Evolutionary conservation across 2,329 filamentous ascomycete species (phyloP), one percentile per base, ranked within the genome.

Genomic region (Botrytis cinerea): DNA sequence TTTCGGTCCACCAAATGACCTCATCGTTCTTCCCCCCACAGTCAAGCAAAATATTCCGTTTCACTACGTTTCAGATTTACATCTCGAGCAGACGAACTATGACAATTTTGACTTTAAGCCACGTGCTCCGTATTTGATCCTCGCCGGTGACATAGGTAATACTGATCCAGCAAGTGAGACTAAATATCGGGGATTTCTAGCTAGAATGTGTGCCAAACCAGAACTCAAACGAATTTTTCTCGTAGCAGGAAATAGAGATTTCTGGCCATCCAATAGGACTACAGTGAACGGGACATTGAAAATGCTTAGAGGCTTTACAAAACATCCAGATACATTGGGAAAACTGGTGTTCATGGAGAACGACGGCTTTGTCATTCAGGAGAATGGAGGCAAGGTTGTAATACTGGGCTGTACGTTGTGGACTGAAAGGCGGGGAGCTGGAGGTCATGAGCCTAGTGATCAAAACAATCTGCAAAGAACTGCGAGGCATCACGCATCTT

Each of bases 11-110:
- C 61, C 25, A 43, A 63, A 40, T 25, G 16, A 40, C n/a, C 35
- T 62, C 38, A n/a, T n/a, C 38, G 61, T 63, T 22, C 64, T 48
- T 14, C 64, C 64, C 28, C 46, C 46, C 46, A 57, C 48, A 8
- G 14, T 28, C 10, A 18, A 43, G 28, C 66, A 51, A 12, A 68
- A 57, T 16, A 25, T 68, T 3, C 18, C 16, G 12, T 66, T 72
- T 40, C 70, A 72, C 28, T 72, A 72, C 20, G 14, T 67, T 16
- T 72, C 70, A 9, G 61, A 72, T 57, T 25, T 72, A 18, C 61
- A 72, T 57, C 70, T 72, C 4, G 70, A 67, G 22, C 70, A 66
- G n/a, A 64, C 46, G 9, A 32, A 1, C 18, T 72, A 72, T 45
- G 9, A 38, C 4, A 28, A 10, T 43, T 72, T 64, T 48, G 61